phyloP scores from a whole-genome alignment of 225 moss, liverwort and hornwort species.

The Straminergon stramineum region DNA sequence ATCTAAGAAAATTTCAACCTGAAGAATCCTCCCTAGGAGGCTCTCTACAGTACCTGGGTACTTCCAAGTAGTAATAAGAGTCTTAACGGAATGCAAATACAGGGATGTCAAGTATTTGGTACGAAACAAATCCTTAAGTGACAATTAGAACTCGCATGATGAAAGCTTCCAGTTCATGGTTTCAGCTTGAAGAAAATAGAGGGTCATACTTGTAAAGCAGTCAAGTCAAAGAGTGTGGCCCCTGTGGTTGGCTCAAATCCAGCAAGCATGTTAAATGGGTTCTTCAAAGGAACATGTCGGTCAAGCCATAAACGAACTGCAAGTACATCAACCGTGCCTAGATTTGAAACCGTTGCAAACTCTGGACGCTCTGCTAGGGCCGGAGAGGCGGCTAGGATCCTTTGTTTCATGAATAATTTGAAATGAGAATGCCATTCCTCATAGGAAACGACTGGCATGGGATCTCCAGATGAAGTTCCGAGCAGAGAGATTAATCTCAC shows the following conservation, averaged over 20 bases:
- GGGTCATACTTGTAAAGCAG: constrained; percentile 31
- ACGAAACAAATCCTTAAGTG: not conserved
- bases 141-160: not conserved
- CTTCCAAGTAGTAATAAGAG: not conserved
- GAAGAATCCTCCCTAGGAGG: not conserved
- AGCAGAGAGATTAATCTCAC: too few relatives aligned
- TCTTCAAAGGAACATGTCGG: constrained; percentile 36
- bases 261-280: constrained; percentile 56
- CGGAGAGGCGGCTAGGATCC: constrained; percentile 44
- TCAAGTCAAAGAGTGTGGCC: constrained; percentile 50
- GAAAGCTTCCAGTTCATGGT: not conserved
- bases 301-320: constrained; percentile 55
- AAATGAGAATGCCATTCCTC: not conserved
- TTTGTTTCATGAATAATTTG: constrained; percentile 14
- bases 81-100: not conserved
- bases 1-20: not conserved
- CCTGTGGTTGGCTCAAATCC: constrained; percentile 59
- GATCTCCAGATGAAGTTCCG: too few relatives aligned
- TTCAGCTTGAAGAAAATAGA: not conserved
- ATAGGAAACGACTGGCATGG: too few relatives aligned
- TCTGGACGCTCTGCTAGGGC: constrained; percentile 37
- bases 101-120: not conserved
- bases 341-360: constrained; percentile 42
- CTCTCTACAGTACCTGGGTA: not conserved
- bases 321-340: constrained; percentile 51